These are phyloP conservation scores for Forsythia viridissima DNA, from an alignment of 257 asterid species.

Conservation along the genomic window DNA sequence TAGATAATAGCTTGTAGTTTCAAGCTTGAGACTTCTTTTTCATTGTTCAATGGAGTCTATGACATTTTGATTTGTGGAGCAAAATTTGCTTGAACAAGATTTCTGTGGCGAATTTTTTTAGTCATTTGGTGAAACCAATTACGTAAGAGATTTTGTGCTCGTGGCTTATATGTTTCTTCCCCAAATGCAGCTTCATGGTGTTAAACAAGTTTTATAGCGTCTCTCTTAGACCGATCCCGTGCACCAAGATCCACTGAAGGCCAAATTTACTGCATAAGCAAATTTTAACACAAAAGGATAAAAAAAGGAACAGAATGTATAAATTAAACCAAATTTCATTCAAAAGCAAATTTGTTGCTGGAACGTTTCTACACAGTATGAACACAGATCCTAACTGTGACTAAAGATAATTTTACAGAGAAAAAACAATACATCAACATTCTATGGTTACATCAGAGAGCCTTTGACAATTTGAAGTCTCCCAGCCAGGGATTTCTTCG, in stretches of 20 bases:
- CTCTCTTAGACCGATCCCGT: no score
- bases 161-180: no score
- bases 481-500: background rate
- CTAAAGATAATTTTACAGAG: constrained; percentile 18
- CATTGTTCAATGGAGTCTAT: background rate
- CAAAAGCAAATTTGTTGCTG: background rate
- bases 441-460: background rate
- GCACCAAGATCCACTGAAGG: background rate
- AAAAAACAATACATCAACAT: background rate
- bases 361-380: background rate
- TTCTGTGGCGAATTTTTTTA: background rate
- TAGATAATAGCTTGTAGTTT: background rate
- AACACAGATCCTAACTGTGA: constrained; percentile 23
- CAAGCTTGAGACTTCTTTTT: background rate
- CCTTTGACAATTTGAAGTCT: background rate
- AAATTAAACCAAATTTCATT: background rate
- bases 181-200: no score
- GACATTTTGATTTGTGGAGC: background rate
- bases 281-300: background rate
- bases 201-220: no score
- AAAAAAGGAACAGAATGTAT: background rate
- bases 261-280: background rate
- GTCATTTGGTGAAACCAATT: background rate
- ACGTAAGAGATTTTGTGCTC: background rate
- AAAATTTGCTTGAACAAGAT: background rate